phyloP scores from a whole-genome alignment of 2,329 filamentous ascomycete species.

The Trichoderma guizhouense region DNA sequence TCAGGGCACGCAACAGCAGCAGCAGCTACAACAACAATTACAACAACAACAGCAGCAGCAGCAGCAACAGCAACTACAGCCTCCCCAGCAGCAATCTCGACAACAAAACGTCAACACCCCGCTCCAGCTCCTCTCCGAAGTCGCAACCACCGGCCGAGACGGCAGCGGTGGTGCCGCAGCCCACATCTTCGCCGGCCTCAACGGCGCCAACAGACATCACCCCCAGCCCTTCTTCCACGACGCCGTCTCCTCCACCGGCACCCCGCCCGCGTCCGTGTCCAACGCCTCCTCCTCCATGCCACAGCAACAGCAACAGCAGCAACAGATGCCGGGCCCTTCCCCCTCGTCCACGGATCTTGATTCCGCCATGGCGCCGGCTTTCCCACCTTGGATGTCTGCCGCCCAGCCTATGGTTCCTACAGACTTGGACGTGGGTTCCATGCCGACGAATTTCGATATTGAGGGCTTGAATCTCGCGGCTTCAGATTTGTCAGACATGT shows the following conservation, averaged over 20 bases:
- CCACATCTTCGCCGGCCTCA: slow-evolving; percentile 24
- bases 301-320: no score
- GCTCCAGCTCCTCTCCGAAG: slow-evolving; percentile 55
- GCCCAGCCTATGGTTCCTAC: slow-evolving; percentile 1
- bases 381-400: slow-evolving; percentile 20
- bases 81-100: slow-evolving; percentile 21
- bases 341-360: slow-evolving; percentile 22
- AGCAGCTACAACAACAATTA: slow-evolving; percentile 22
- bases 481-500: slow-evolving; percentile 27
- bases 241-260: slow-evolving; percentile 22
- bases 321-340: slow-evolving; percentile 1
- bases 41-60: slow-evolving; percentile 22
- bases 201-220: slow-evolving; percentile 25
- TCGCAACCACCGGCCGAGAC: slow-evolving; percentile 49
- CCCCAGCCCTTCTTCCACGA: slow-evolving; percentile 40
- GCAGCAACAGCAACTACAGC: slow-evolving; percentile 22
- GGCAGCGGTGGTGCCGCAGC: slow-evolving; percentile 21
- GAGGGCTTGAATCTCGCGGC: slow-evolving; percentile 29
- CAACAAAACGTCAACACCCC: slow-evolving; percentile 46
- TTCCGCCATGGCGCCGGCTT: slow-evolving; percentile 28
- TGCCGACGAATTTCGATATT: slow-evolving; percentile 30
- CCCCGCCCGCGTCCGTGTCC: slow-evolving; percentile 11
- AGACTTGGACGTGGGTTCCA: slow-evolving; percentile 23
- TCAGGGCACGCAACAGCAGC: slow-evolving; percentile 9
- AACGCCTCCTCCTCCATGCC: neutral